Conservation (phyloP, 805 yeast genomes). For the Candida glaebosa region DNA sequence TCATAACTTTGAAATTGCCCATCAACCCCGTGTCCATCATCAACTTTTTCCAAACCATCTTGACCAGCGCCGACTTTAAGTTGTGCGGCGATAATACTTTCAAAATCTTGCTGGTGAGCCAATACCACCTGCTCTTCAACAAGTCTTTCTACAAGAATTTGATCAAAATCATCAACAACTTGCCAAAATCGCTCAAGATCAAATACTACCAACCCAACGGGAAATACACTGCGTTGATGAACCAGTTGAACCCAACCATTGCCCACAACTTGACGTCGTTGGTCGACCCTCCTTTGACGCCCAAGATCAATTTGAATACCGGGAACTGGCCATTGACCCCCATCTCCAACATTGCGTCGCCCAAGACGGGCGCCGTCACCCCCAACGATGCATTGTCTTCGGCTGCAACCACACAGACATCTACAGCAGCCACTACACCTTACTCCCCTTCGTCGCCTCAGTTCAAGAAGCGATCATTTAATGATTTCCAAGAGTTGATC, state of each 20-base stretch:
- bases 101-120: conserved; percentile 7
- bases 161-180: conserved; percentile 38
- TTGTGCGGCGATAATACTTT: conserved; percentile 17
- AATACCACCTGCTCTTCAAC: conserved; percentile 17
- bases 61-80: conserved; percentile 19
- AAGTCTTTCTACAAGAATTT: conserved; percentile 12
- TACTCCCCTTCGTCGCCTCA: conserved; percentile 6
- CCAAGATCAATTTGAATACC: conserved; percentile 16
- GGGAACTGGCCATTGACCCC: conserved; percentile 24
- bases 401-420: neutral
- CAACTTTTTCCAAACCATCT: conserved; percentile 18
- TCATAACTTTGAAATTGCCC: conserved; percentile 32
- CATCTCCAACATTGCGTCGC: conserved; percentile 22
- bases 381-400: neutral
- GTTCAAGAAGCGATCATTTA: conserved; percentile 1
- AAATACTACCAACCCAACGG: conserved; percentile 41
- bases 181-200: conserved; percentile 44
- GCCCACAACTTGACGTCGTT: conserved; percentile 19
- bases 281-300: conserved; percentile 28
- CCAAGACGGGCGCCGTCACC: conserved; percentile 11
- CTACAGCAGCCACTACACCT: neutral
- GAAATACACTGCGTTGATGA: conserved; percentile 36
- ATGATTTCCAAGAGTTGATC: neutral
- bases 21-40: conserved; percentile 19
- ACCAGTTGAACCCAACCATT: conserved; percentile 28